phyloP scores from a whole-genome alignment of 202 grass and related monocot species.

The Brachypodium distachyon region DNA sequence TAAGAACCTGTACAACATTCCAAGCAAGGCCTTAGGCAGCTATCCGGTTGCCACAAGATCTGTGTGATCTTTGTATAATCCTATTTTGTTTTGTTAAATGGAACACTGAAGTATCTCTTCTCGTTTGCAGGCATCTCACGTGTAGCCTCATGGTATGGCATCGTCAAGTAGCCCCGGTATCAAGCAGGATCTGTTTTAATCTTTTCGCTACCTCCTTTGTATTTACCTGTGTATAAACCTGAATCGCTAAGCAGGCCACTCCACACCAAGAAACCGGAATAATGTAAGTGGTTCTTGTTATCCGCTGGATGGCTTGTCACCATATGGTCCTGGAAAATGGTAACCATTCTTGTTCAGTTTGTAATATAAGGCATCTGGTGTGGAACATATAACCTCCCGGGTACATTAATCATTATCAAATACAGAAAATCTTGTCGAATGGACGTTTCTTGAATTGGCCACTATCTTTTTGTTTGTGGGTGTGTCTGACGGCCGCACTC shows the following conservation, averaged over 20 bases:
- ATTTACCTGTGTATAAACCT: not conserved
- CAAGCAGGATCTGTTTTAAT: not conserved
- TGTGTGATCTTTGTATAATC: not conserved
- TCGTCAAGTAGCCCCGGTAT: not conserved
- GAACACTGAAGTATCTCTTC: not conserved
- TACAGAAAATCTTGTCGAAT: too few relatives aligned
- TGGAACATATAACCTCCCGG: too few relatives aligned
- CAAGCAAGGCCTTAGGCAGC: too few relatives aligned
- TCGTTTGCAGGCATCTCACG: not conserved
- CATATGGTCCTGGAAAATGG: not conserved
- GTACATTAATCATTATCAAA: too few relatives aligned
- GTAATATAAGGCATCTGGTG: not conserved
- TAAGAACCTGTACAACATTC: too few relatives aligned
- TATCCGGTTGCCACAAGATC: not conserved
- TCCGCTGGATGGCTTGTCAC: not conserved
- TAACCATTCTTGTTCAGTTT: not conserved
- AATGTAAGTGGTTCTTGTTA: not conserved
- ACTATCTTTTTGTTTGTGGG: too few relatives aligned
- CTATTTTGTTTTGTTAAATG: not conserved
- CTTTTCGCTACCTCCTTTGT: not conserved
- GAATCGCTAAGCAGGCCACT: not conserved
- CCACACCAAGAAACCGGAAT: not conserved
- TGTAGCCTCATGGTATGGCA: not conserved
- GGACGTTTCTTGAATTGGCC: not conserved
- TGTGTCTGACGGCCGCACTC: too few relatives aligned